Evolutionary conservation across 2,329 filamentous ascomycete species (phyloP).

Genomic region (Ustulina deusta): DNA sequence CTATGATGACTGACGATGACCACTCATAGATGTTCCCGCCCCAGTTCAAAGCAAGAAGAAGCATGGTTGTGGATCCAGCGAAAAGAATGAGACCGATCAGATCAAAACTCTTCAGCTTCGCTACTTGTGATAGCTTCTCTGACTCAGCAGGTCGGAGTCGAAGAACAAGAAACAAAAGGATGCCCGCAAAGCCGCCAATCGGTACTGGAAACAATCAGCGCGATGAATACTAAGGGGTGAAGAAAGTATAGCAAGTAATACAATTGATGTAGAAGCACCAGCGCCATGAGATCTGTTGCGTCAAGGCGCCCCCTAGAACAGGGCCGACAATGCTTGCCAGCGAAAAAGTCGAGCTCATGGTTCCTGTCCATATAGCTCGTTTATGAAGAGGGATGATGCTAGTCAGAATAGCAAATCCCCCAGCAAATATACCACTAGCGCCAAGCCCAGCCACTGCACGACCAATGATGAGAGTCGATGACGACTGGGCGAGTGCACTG

Average conservation of each 20-base stretch:
- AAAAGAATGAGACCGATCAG: too few species aligned
- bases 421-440: slow-evolving; percentile 48
- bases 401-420: slow-evolving; percentile 45
- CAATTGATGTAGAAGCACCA: slow-evolving; percentile 45
- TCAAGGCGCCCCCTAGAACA: slow-evolving; percentile 38
- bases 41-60: too few species aligned
- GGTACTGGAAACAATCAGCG: slow-evolving; percentile 28
- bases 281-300: slow-evolving; percentile 38
- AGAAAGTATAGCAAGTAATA: too few species aligned
- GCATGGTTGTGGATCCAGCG: too few species aligned
- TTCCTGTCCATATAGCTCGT: slow-evolving; percentile 37
- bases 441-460: slow-evolving; percentile 42
- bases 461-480: background rate
- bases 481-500: background rate
- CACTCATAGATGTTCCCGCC: too few species aligned
- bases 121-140: too few species aligned
- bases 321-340: slow-evolving; percentile 40
- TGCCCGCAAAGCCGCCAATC: slow-evolving; percentile 35
- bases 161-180: too few species aligned
- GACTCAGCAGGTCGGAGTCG: too few species aligned
- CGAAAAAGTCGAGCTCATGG: slow-evolving; percentile 31
- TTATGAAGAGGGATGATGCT: slow-evolving; percentile 39
- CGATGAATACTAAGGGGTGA: too few species aligned
- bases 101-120: too few species aligned
- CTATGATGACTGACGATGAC: slow-evolving; percentile 43